Base-by-base conservation (phyloP, 2,329 filamentous ascomycete genomes). In the Scytalidium lignicola region DNA sequence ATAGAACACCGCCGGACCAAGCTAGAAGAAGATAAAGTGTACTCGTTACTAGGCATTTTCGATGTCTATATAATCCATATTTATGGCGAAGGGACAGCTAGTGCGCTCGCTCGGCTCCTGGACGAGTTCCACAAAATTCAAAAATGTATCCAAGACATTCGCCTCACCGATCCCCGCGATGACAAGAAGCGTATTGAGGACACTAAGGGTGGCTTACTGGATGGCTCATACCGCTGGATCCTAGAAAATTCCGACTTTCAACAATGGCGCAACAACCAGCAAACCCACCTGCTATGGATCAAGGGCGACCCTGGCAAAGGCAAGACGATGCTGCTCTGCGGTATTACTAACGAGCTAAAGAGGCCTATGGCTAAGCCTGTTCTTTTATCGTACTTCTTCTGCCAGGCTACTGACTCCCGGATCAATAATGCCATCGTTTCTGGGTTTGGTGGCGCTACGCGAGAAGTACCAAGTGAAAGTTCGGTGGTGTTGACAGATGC, bases 1-100 rank as follows among this genome's bases (percentile, higher is more conserved):
- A 68, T 67, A 2, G 59, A 65, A 2, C 45, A 58, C 3, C 61
- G 70, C 0, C 22, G 56, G 2, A 70, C 70, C 0, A 65, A 60
- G 0, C 53, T 66, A 3, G 17, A 48, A 0, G 72, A 74, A 46
- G 72, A 74, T 42, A 62, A 63, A 18, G 70, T 70, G 0, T 75
- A 74, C 37, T 71, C 64, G 15, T 55, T 75, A 0, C 51, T 75
- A 3, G 72, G 72, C 0, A 61, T 75, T 0, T 74, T 74, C 28
- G 60, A 60, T 1, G 61, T 75, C 22, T 66, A 69, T 23, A 71
- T 75, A 65, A 65, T 70, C 0, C 53, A 73, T 3, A 44, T 73
- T 0, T 75, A 74, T 49, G 41, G 72, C 1, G 66, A 70, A 41
- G 65, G 65, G 0, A 1, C 13, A 0, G 19, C 49, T 17, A 60